Evolutionary conservation across 768 basidiomycete genomes (phyloP), one percentile per base, ranked within the genome.

Genomic region (Lepiota subincarnata): DNA sequence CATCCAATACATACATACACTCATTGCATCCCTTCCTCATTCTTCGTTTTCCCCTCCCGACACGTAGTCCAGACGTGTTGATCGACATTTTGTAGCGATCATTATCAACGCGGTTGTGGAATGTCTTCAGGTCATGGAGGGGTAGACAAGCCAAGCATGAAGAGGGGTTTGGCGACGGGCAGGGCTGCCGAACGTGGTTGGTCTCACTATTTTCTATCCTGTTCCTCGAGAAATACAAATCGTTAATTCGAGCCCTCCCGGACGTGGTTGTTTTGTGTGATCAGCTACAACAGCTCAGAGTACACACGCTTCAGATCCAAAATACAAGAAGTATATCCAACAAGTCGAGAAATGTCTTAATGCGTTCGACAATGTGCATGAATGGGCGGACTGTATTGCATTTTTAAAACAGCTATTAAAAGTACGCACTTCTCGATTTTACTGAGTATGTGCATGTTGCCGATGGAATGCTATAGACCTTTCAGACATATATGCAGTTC

Each of bases 351-450:
- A 87, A 70, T 92, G 90, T 60, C 76, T 99, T 43, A 87, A 85
- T 57, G 86, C 92, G 1, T 98, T 99, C 64, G 94, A 97, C 64
- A 91, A 84, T 63, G 92, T 97, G 55, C 92, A 96, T 53, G 97
- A 99, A 73, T 99, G 97, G 97, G 95, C 97, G 55, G 97, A 99
- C 73, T 98, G 94, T 68, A 98, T 97, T 65, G 87, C 95, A 37
- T 99, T 98, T 71, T 70, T 99, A 68, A 95, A 95, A 66, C 89
- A 94, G 60, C 70, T 97, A 56, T 80, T 96, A 55, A 97, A 97
- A 79, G 93, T 91, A 61, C 40, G 68, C 59, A 38, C 12, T 38
- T n/a, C 39, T 34, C 52, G 35, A 35, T 40, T 46, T 36, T 53
- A 49, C 31, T 55, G n/a, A 38, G 10, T 13, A 16, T 12, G 24